Evolutionary conservation across 2,329 filamentous ascomycete species (phyloP), one percentile per base, ranked within the genome.

Genomic region (Aspergillaceae sp.): DNA sequence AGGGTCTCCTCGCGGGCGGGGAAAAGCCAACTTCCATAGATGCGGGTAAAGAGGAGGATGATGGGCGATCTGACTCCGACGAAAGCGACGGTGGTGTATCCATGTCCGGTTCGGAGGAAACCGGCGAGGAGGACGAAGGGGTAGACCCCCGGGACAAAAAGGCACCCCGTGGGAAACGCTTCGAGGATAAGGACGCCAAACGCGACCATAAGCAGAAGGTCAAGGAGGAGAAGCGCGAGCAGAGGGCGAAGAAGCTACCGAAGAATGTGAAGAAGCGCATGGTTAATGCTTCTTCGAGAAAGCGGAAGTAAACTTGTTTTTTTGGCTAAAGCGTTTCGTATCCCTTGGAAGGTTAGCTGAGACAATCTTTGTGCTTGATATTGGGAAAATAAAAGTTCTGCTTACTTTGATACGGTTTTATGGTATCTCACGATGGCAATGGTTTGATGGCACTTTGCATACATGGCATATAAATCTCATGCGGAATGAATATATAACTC

Each of bases 141-240:
- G 19, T 19, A 19, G 56, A 74, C 70, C 54, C 62, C 30, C 34
- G 43, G 57, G 53, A 68, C 45, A 82, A 80, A 28, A 69, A 69
- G 19, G 19, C 19, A 29, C 89, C 89, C 3, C 75, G 89, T 32
- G 90, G 90, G 1, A 89, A 88, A 66, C 80, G 85, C 51, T 91
- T 94, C 59, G 84, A 92, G 63, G 88, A 96, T 58, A 96, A 96
- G 69, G 88, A 95, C 8, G 80, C 80, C 48, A 97, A 96, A 67
- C 85, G 83, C 55, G 81, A 80, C 54, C 92, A 96, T 66, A 98
- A 98, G 67, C 79, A 81, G 64, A 84, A 85, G 1, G 85, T 96
- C 56, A 98, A 97, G 71, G 91, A 96, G 60, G 91, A 90, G 60
- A 96, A 95, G 73, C 82, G 88, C 33, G 90, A 96, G 67, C 89